phyloP scores from a whole-genome alignment of 2,329 filamentous ascomycete genomes.

The Pseudogymnoascus verrucosus region DNA sequence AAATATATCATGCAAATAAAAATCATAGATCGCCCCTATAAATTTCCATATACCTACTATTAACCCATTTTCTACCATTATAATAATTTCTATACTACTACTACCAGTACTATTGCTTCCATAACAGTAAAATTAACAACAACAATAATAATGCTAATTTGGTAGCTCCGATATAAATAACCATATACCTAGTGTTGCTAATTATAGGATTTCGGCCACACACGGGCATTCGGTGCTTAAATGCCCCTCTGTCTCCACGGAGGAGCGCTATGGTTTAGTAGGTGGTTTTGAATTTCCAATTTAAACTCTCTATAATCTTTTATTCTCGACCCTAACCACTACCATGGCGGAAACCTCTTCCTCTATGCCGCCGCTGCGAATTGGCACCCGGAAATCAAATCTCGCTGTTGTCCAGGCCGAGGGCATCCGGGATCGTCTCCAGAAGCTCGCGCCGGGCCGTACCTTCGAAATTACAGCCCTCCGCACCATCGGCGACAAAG shows the following conservation, averaged over 20 bases:
- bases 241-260: not conserved
- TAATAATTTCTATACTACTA: no score
- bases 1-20: no score
- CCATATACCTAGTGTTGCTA: not conserved
- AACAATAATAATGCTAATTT: no score
- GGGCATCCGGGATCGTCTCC: constrained; percentile 59
- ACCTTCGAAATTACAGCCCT: constrained; percentile 6
- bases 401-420: constrained; percentile 76
- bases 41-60: no score
- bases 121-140: no score
- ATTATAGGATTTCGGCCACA: not conserved
- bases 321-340: not conserved
- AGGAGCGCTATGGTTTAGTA: not conserved
- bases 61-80: no score
- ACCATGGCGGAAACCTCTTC: constrained; percentile 9
- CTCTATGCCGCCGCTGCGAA: constrained; percentile 14
- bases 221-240: not conserved
- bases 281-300: not conserved
- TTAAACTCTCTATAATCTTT: not conserved
- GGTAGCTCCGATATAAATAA: no score
- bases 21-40: no score
- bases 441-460: constrained; percentile 37
- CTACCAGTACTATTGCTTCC: no score
- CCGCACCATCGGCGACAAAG: constrained; percentile 67
- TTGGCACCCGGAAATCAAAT: constrained; percentile 78